A percentile compares a stretch with the other conserved stretches of the same genome.
Evolutionary conservation across 768 basidiomycete species (phyloP).

Genomic region (Sutorius australiensis): DNA sequence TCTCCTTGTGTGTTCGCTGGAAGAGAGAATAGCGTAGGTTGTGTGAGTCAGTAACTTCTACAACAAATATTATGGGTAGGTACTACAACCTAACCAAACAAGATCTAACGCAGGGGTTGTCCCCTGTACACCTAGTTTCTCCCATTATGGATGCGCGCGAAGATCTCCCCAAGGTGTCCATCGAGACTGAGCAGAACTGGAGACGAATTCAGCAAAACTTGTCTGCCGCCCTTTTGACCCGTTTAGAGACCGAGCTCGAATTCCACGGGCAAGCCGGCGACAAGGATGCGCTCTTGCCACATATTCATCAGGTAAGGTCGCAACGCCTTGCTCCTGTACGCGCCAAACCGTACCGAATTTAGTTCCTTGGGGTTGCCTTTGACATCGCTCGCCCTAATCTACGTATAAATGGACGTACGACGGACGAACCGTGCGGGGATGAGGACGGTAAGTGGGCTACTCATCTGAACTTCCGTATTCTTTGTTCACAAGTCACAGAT

Average conservation of each 20-base stretch:
- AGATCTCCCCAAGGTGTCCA: slow-evolving; percentile 51
- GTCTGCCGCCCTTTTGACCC: slow-evolving; percentile 39
- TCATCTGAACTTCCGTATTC: neutral
- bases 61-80: too few relatives aligned
- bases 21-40: neutral
- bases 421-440: slow-evolving; percentile 56
- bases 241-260: slow-evolving; percentile 46
- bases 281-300: slow-evolving; percentile 44
- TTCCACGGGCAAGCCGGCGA: slow-evolving; percentile 39
- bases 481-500: slow-evolving; percentile 35
- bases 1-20: neutral
- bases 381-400: slow-evolving; percentile 65
- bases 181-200: slow-evolving; percentile 69
- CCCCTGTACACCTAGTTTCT: neutral
- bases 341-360: neutral
- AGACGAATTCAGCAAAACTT: slow-evolving; percentile 54
- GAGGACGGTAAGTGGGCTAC: slow-evolving; percentile 44
- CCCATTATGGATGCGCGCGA: slow-evolving; percentile 35
- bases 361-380: slow-evolving; percentile 66
- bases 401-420: slow-evolving; percentile 75
- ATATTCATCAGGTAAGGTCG: slow-evolving; percentile 46
- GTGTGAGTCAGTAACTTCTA: too few relatives aligned
- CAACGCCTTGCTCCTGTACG: neutral
- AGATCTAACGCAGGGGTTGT: neutral
- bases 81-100: neutral